Evolutionary conservation across 1,284 basidiomycete genomes (phyloP).

Genomic region (Moniliophthora roreri): DNA sequence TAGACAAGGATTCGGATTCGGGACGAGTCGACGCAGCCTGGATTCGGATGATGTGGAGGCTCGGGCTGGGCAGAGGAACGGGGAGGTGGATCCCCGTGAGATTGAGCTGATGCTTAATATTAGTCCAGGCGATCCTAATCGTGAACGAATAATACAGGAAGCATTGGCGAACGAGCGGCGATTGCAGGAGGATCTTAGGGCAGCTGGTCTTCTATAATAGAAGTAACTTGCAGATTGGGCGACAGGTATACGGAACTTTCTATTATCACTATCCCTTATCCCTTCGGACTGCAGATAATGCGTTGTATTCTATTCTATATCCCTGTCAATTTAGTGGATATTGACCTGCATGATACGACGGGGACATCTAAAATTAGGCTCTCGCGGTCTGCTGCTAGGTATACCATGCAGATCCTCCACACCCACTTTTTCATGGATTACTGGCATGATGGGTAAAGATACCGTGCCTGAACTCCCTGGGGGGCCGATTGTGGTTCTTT

Average conservation of each 20-base stretch:
- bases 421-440: no score
- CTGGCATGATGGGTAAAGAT: neutral
- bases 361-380: no score
- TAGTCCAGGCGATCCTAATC: conserved; percentile 45
- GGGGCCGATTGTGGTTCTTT: neutral
- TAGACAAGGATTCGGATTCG: conserved; percentile 52
- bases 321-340: neutral
- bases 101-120: conserved; percentile 41
- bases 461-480: neutral
- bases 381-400: no score
- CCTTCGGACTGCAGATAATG: neutral
- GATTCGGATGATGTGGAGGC: conserved; percentile 24
- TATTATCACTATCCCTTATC: neutral
- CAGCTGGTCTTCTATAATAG: conserved; percentile 59
- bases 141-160: conserved; percentile 41
- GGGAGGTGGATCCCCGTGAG: conserved; percentile 25
- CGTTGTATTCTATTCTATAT: neutral
- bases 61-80: conserved; percentile 23
- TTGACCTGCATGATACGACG: no score
- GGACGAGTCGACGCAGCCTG: conserved; percentile 19
- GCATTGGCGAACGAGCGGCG: conserved; percentile 55
- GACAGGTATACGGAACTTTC: neutral
- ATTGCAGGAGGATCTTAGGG: conserved; percentile 58
- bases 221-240: neutral
- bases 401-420: no score